These are phyloP conservation scores for Hanseniaspora lindneri DNA, from an alignment of 805 yeast genomes.

Conservation along the genomic window DNA sequence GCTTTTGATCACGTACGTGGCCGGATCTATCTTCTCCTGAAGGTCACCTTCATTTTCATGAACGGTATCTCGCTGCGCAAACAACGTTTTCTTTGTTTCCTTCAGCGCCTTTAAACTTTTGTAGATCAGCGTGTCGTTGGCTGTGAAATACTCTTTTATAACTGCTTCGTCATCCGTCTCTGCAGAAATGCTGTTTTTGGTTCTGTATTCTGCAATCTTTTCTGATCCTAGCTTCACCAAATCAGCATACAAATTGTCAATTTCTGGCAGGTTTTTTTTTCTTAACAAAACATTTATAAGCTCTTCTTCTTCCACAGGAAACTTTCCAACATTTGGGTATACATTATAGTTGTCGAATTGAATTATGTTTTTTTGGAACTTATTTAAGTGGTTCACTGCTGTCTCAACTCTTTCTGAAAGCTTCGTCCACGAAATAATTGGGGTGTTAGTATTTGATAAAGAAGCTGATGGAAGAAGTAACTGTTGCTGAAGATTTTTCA, in stretches of 20 bases:
- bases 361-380: conserved; percentile 48
- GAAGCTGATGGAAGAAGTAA: conserved; percentile 8
- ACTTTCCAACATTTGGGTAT: conserved; percentile 75
- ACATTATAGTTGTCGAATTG: conserved; percentile 27
- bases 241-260: conserved; percentile 34
- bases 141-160: conserved; percentile 9
- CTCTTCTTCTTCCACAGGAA: conserved; percentile 72
- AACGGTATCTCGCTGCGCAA: too few relatives aligned
- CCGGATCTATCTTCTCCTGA: conserved; percentile 18
- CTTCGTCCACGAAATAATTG: conserved; percentile 45
- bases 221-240: not conserved
- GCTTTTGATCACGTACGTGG: conserved; percentile 16
- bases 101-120: conserved; percentile 6
- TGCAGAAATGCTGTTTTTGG: not conserved
- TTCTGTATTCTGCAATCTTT: not conserved
- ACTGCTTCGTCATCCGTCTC: conserved; percentile 18
- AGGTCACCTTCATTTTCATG: too few relatives aligned
- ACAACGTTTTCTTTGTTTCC: conserved; percentile 6
- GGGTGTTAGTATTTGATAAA: not conserved
- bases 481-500: conserved; percentile 44
- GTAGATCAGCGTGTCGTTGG: conserved; percentile 1
- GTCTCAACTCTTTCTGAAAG: conserved; percentile 63
- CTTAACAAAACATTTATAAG: conserved; percentile 72
- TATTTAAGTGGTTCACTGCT: conserved; percentile 47
- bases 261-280: conserved; percentile 83